Conservation (phyloP, 1,284 basidiomycete species). For the Malassezia slooffiae region DNA sequence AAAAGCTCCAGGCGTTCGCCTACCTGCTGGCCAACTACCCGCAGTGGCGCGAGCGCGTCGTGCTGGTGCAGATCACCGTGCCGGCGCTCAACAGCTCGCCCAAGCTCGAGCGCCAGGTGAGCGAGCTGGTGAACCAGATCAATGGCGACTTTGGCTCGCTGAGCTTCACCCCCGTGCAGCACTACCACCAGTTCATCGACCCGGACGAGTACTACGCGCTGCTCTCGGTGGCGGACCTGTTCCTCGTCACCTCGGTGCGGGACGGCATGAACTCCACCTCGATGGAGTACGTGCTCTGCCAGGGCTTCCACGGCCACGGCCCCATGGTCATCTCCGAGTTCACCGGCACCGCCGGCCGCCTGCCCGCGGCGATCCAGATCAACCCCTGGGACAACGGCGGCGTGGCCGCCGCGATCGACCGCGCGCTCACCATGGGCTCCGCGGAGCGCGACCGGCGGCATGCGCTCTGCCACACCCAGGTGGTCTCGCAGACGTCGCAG, state of each 20-base stretch:
- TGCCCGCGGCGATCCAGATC: conserved; percentile 64
- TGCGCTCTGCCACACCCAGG: conserved; percentile 58
- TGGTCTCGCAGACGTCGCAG: conserved; percentile 85
- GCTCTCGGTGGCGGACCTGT: conserved; percentile 85
- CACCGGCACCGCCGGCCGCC: conserved; percentile 84
- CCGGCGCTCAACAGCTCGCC: conserved; percentile 88
- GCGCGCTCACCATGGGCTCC: conserved; percentile 68
- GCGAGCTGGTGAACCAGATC: conserved; percentile 89
- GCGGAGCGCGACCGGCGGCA: conserved; percentile 71
- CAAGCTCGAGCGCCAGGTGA: conserved; percentile 83
- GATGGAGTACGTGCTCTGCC: conserved; percentile 93
- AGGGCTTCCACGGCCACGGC: conserved; percentile 62
- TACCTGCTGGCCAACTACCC: conserved; percentile 87
- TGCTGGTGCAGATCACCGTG: conserved; percentile 70
- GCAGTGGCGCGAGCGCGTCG: conserved; percentile 80
- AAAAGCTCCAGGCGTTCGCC: conserved; percentile 94
- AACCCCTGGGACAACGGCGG: conserved; percentile 71
- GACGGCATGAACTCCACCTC: conserved; percentile 97
- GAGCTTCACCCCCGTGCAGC: conserved; percentile 96
- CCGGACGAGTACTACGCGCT: conserved; percentile 92
- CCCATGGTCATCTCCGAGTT: conserved; percentile 90
- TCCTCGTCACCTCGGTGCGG: conserved; percentile 85
- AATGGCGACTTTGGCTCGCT: conserved; percentile 90
- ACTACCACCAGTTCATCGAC: conserved; percentile 95
- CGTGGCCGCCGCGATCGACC: conserved; percentile 86